Conservation (phyloP, 129 eudicot species). For the Saposhnikovia divaricata region DNA sequence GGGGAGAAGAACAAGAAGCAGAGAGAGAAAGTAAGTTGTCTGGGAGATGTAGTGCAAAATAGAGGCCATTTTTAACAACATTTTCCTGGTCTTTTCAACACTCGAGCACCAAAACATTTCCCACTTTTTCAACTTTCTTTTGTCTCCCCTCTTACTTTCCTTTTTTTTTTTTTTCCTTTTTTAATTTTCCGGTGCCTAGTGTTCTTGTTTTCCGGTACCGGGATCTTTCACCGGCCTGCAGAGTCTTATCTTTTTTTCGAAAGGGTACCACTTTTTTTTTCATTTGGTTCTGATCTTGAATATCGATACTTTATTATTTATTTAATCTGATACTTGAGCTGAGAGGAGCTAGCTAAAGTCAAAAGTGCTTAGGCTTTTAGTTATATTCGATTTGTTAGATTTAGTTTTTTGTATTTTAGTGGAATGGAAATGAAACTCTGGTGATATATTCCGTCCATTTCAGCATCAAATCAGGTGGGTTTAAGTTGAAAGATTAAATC, state of each 20-base stretch:
- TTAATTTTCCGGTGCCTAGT: not conserved
- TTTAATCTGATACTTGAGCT: constrained; percentile 9
- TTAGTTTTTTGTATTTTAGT: constrained; percentile 12
- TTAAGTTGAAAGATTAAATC: not conserved
- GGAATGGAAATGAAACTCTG: constrained; percentile 23
- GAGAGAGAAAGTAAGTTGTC: constrained; percentile 18
- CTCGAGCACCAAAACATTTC: constrained; percentile 24
- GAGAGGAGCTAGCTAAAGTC: not conserved
- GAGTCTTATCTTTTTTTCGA: not conserved
- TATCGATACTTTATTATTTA: not conserved
- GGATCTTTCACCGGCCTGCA: not conserved
- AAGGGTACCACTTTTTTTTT: not conserved
- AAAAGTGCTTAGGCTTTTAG: constrained; percentile 14
- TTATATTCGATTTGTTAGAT: constrained; percentile 1
- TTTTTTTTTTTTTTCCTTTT: constrained; percentile 2
- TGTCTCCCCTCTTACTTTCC: constrained; percentile 28
- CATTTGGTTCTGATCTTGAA: constrained; percentile 15
- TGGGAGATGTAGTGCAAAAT: constrained; percentile 20
- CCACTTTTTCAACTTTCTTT: constrained; percentile 17
- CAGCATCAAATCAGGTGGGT: not conserved
- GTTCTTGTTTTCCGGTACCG: not conserved
- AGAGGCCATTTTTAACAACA: constrained; percentile 43
- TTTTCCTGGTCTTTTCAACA: constrained; percentile 40
- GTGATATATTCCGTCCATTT: constrained; percentile 18
- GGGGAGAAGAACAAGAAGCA: constrained; percentile 2